Percentiles rank a stretch among this genome's conserved stretches.
These are phyloP conservation scores for Purpureocillium lavendulum DNA, from an alignment of 2,329 filamentous ascomycete species.

Conservation along the genomic window DNA sequence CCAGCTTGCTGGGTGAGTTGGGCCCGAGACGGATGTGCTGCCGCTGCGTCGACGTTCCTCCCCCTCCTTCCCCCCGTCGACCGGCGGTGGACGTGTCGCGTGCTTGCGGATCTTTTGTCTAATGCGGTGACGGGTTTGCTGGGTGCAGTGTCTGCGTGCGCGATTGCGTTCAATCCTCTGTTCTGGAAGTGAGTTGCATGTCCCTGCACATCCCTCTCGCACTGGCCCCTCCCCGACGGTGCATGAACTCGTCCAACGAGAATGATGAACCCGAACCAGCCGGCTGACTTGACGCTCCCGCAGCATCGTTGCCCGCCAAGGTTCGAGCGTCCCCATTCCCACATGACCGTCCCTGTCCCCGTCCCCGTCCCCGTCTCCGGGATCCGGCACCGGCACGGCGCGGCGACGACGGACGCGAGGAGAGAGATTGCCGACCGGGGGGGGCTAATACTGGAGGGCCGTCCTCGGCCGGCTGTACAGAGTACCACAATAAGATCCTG, in stretches of 20 bases:
- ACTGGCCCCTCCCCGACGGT: no score
- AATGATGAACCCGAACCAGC: no score
- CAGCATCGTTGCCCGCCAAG: constrained; percentile 77
- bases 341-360: no score
- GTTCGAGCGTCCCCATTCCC: no score
- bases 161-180: constrained; percentile 93
- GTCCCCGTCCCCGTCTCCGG: constrained; percentile 7
- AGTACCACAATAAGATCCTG: constrained; percentile 85
- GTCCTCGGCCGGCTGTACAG: constrained; percentile 33
- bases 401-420: background rate
- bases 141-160: constrained; percentile 61
- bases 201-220: constrained; percentile 3
- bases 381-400: no score
- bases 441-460: no score
- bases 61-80: no score
- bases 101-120: background rate
- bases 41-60: no score
- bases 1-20: constrained; percentile 55
- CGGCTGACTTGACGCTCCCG: background rate
- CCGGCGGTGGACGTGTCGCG: no score
- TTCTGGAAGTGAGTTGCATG: constrained; percentile 85
- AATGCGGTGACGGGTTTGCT: background rate
- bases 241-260: no score
- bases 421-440: no score
- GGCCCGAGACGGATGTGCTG: background rate